Evolutionary conservation across 108 stramenopile species (phyloP).

Genomic region (Aurantiochytrium sp.): DNA sequence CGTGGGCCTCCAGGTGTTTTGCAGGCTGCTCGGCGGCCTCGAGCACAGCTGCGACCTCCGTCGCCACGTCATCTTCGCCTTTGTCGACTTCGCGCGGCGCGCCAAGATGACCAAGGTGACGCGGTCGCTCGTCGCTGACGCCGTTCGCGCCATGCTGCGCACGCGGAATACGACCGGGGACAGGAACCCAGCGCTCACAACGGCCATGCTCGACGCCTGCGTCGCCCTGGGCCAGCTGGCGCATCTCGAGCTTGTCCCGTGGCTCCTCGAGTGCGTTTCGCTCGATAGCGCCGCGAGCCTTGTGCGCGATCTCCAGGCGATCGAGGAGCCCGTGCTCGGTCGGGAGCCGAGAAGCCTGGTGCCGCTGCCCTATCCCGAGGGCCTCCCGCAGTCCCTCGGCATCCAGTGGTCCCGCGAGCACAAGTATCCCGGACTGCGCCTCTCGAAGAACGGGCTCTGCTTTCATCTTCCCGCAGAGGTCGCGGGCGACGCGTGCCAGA

Average conservation of each 20-base stretch:
- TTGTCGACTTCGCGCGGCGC: not conserved
- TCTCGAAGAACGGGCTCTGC: constrained; percentile 15
- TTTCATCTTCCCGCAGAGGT: not conserved
- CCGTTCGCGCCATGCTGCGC: not conserved
- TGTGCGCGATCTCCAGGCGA: not conserved
- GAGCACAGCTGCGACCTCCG: not conserved
- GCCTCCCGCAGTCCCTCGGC: not conserved
- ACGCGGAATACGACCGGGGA: not conserved
- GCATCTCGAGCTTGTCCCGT: not conserved
- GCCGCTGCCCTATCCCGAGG: not conserved
- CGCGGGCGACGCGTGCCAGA: not conserved
- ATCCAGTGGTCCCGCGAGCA: constrained; percentile 1
- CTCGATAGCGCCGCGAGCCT: not conserved
- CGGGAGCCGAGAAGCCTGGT: not conserved
- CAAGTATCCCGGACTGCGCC: not conserved
- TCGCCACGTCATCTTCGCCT: constrained; percentile 4
- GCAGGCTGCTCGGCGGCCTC: not conserved
- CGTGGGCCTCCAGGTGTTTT: not conserved
- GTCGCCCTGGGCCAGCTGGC: not conserved
- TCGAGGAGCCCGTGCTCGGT: not conserved
- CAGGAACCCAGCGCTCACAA: not conserved
- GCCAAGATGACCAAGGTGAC: not conserved
- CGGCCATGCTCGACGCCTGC: not conserved
- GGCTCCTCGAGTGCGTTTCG: not conserved
- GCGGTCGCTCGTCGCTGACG: not conserved